Percentiles rank a stretch among this genome's conserved stretches.
These are phyloP conservation scores for Blakeslea trispora DNA, from an alignment of 371 early-diverging fungal species.

Conservation along the genomic window DNA sequence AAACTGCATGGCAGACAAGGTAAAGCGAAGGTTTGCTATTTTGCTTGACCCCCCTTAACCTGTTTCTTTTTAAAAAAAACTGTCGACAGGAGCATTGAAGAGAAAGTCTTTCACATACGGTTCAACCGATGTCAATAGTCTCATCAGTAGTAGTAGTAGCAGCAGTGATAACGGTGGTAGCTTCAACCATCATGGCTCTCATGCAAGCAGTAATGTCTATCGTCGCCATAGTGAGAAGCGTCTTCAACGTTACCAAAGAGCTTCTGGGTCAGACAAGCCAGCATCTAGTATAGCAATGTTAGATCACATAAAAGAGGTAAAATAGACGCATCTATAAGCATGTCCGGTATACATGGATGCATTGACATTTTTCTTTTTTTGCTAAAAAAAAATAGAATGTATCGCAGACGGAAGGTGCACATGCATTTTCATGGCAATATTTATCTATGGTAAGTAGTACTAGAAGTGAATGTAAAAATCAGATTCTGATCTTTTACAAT, in stretches of 20 bases:
- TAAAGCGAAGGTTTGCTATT: slow-evolving; percentile 8
- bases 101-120: slow-evolving; percentile 22
- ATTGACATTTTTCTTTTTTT: slow-evolving; percentile 7
- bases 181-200: slow-evolving; percentile 1
- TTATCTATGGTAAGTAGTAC: slow-evolving; percentile 25
- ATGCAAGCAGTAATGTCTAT: neutral
- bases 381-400: slow-evolving; percentile 13
- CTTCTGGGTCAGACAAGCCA: slow-evolving; percentile 12
- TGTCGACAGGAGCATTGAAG: slow-evolving; percentile 10
- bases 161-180: slow-evolving; percentile 2
- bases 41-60: too few species aligned
- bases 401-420: slow-evolving; percentile 21
- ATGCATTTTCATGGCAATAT: slow-evolving; percentile 34
- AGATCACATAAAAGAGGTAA: slow-evolving; percentile 7
- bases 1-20: slow-evolving; percentile 22
- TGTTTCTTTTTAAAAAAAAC: neutral
- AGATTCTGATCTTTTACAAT: too few species aligned
- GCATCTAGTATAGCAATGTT: neutral
- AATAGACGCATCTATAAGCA: slow-evolving; percentile 8
- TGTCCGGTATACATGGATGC: slow-evolving; percentile 10
- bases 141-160: neutral
- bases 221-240: slow-evolving; percentile 25
- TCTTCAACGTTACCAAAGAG: slow-evolving; percentile 11
- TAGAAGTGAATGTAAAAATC: neutral
- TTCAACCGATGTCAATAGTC: slow-evolving; percentile 4